phyloP scores from a whole-genome alignment of 495 filamentous ascomycete genomes.

The Cryomyces antarcticus region DNA sequence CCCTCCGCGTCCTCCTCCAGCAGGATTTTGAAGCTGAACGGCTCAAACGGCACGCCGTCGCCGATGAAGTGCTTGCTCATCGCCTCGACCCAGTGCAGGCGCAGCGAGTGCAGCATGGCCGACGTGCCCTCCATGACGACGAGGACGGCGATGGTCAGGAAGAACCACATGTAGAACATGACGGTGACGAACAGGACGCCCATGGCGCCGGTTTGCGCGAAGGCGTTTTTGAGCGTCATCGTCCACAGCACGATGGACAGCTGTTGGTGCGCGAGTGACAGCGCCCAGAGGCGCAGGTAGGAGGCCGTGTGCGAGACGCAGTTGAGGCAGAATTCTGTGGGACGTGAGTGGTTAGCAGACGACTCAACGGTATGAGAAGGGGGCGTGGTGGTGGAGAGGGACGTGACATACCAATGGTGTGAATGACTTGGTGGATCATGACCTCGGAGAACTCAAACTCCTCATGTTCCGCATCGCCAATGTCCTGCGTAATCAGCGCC shows the following conservation, averaged over 20 bases:
- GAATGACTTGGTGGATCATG: slow-evolving; percentile 98
- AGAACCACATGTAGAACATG: slow-evolving; percentile 74
- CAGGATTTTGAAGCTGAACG: slow-evolving; percentile 75
- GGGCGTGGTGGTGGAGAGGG: background rate
- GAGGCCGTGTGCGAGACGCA: slow-evolving; percentile 98
- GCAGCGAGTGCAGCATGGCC: slow-evolving; percentile 82
- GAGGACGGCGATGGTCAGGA: slow-evolving; percentile 57
- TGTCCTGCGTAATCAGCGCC: slow-evolving; percentile 78
- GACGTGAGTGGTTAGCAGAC: background rate
- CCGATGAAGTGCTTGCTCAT: slow-evolving; percentile 99
- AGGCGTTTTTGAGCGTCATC: slow-evolving; percentile 74
- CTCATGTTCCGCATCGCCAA: slow-evolving; percentile 59
- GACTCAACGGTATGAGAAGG: too few relatives aligned
- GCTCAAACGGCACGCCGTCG: slow-evolving; percentile 67
- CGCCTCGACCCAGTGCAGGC: slow-evolving; percentile 98
- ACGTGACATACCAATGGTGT: slow-evolving; percentile 65
- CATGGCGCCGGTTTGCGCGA: slow-evolving; percentile 38
- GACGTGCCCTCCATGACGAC: slow-evolving; percentile 71
- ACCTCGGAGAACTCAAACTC: slow-evolving; percentile 92
- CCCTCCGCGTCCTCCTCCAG: slow-evolving; percentile 55
- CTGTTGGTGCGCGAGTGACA: slow-evolving; percentile 94
- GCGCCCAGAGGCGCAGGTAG: slow-evolving; percentile 94
- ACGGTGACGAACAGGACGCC: slow-evolving; percentile 64
- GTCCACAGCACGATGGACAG: slow-evolving; percentile 88
- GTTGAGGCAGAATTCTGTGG: slow-evolving; percentile 87